phyloP scores from a whole-genome alignment of 2,329 filamentous ascomycete species.

The Fusarium incarnatum region DNA sequence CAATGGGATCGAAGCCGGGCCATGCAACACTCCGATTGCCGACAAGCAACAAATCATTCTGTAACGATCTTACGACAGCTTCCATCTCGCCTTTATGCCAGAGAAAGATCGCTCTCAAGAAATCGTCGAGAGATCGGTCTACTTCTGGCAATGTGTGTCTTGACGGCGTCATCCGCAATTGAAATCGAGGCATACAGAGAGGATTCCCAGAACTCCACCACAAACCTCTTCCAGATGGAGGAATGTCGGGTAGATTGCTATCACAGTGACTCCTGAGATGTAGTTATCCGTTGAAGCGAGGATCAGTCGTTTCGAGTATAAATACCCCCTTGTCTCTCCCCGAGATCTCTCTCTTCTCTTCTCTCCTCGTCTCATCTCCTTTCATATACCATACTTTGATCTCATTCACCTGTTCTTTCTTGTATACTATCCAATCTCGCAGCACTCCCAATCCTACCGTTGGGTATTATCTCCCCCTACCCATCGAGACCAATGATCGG shows the following conservation, averaged over 20 bases:
- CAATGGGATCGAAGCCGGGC: background rate
- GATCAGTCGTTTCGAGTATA: background rate
- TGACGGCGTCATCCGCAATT: background rate
- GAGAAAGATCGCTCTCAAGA: too few relatives aligned
- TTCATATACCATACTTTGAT: background rate
- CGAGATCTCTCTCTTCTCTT: background rate
- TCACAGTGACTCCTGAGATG: background rate
- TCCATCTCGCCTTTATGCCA: background rate
- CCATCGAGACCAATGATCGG: too few relatives aligned
- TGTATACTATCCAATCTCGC: background rate
- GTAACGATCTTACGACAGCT: background rate
- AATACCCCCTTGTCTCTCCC: background rate
- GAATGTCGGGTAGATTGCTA: background rate
- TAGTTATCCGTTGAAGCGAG: background rate
- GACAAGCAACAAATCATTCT: background rate
- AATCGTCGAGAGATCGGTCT: background rate
- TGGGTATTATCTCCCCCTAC: too few relatives aligned
- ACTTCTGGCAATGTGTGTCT: background rate
- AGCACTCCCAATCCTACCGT: too few relatives aligned
- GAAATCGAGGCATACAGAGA: background rate
- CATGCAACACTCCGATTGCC: background rate
- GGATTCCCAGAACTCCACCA: rapidly evolving
- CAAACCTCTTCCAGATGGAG: background rate
- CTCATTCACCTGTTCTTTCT: background rate
- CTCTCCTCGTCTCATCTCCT: background rate